Percentiles rank a stretch among this genome's conserved stretches.
These are phyloP conservation scores for Rhizomucor pusillus DNA, from an alignment of 371 early-diverging fungal species.

Conservation along the genomic window DNA sequence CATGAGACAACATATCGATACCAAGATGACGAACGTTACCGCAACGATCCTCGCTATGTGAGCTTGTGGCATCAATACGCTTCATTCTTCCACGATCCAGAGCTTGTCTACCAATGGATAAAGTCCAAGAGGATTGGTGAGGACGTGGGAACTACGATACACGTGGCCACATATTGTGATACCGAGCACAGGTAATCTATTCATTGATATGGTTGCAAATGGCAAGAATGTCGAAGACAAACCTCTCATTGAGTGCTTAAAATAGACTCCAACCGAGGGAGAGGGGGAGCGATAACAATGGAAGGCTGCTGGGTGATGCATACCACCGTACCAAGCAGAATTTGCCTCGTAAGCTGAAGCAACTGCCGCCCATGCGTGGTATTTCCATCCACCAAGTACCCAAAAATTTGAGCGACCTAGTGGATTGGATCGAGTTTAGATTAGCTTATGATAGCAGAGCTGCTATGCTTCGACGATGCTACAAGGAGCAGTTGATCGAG, in stretches of 20 bases:
- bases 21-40: conserved; percentile 16
- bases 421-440: conserved; percentile 14
- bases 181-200: too few relatives aligned
- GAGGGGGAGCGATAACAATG: not conserved
- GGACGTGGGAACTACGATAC: conserved; percentile 10
- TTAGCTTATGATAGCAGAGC: conserved; percentile 13
- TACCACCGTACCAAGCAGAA: not conserved
- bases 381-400: not conserved
- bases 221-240: not conserved
- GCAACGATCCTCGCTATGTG: conserved; percentile 26
- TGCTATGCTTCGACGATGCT: conserved; percentile 16
- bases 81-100: conserved; percentile 16
- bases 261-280: not conserved
- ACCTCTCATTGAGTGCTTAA: not conserved
- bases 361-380: conserved; percentile 4
- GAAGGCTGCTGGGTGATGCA: conserved; percentile 11
- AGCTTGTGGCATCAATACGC: conserved; percentile 31
- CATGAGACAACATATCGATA: conserved; percentile 9
- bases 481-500: conserved; percentile 3
- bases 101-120: conserved; percentile 21
- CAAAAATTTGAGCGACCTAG: conserved; percentile 5
- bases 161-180: too few relatives aligned
- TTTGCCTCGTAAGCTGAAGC: too few relatives aligned
- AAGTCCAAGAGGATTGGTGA: conserved; percentile 27
- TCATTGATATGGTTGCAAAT: too few relatives aligned